Base-by-base conservation (phyloP, 257 asterid species). In the Vinca minor region DNA sequence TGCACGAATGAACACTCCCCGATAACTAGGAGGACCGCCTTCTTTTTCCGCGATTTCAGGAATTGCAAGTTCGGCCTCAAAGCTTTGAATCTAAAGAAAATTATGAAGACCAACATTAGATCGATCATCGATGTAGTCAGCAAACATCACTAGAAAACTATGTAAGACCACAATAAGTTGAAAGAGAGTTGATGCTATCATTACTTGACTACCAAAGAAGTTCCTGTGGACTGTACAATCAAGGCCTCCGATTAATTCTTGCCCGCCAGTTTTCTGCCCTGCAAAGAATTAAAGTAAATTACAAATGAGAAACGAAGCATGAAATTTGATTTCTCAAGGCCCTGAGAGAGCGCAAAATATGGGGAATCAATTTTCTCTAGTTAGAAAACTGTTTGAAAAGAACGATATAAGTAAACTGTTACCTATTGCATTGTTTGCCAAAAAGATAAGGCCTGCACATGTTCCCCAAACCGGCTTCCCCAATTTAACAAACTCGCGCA, bases 381-480 rank as follows among this genome's bases (percentile, higher is more conserved):
- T 14, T 3, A 50, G 15, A 2, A 41, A 25, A 25, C 52, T 7
- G 4, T 18, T 32, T 3, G 41, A 8, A 17, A 68, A 67, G 15
- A 54, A 4, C 15, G 28, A 52, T 35, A 53, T 47, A 38, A 42
- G 38, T 59, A 8, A 47, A 66, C 50, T 69, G 78, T 47, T 54
- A 93, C 98, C 99, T 55, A 64, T 69, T 65, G 97, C 96, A 77
- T 68, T 93, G 82, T 93, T 79, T 17, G 99, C 97, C 82, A 93
- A 66, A 71, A 93, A 93, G 48, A 93, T 93, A 65, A 93, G 95
- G 63, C 99, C 98, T 5, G 99, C 99, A 69, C 99, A 93, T 21
- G 99, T 93, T 62, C 99, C 98, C 99, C 99, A 89, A 23, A 93
- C 97, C 0, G 99, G 99, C 76, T 93, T 93, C 50, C 97, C 99